phyloP scores from a whole-genome alignment of 805 yeast species.

The Ascoidea rubescens region DNA sequence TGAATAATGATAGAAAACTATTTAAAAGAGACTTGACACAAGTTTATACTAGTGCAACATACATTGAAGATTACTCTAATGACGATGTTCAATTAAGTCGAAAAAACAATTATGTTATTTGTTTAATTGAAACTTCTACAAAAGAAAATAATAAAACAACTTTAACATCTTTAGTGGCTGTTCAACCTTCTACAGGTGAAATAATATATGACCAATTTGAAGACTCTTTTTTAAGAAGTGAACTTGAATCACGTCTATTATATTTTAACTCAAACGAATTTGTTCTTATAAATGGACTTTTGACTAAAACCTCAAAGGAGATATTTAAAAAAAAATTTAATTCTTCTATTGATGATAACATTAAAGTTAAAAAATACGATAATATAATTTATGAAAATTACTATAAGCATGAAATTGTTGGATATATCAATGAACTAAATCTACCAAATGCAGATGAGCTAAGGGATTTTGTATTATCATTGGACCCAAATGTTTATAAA shows the following conservation, averaged over 20 bases:
- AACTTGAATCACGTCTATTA: conserved; percentile 58
- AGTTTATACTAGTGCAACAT: conserved; percentile 75
- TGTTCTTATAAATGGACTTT: conserved; percentile 27
- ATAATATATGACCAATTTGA: conserved; percentile 56
- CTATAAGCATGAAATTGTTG: neutral
- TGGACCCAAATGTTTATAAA: conserved; percentile 18
- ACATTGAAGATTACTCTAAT: conserved; percentile 37
- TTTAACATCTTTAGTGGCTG: conserved; percentile 38
- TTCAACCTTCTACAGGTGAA: conserved; percentile 65
- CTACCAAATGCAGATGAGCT: conserved; percentile 9
- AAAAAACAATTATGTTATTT: conserved; percentile 31
- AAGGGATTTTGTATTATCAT: conserved; percentile 16
- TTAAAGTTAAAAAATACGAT: conserved; percentile 10
- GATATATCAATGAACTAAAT: neutral
- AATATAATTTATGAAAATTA: conserved; percentile 5
- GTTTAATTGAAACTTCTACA: conserved; percentile 21
- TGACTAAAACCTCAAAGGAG: conserved; percentile 19
- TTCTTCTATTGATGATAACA: neutral
- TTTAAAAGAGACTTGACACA: conserved; percentile 58
- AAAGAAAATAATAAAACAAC: conserved; percentile 10
- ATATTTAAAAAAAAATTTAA: conserved; percentile 1
- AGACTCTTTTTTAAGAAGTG: conserved; percentile 43
- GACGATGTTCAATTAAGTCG: conserved; percentile 13
- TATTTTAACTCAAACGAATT: conserved; percentile 74
- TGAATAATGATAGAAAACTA: conserved; percentile 36